Evolutionary conservation across 2,329 filamentous ascomycete species (phyloP), one percentile per base, ranked within the genome.

Genomic region (Tolypocladium endophyticum): DNA sequence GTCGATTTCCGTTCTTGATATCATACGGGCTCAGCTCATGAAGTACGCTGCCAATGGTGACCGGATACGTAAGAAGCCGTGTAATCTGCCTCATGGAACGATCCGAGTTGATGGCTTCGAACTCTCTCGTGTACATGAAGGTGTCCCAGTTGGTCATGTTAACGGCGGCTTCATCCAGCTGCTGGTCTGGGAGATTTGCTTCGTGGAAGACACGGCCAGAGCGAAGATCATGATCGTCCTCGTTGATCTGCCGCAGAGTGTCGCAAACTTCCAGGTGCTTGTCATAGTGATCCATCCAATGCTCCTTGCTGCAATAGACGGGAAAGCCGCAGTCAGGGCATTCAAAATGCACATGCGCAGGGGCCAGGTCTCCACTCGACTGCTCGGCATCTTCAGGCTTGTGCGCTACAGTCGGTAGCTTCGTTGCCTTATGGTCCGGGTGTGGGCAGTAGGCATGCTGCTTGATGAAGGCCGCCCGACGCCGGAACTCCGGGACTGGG

Each of bases 61-160:
- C 77, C 1, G 94, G 94, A 72, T 99, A 99, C 23, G 95, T 99
- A 66, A 99, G 78, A 65, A 99, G 81, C 64, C 92, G 85, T 1
- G 94, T 99, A 33, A 92, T 92, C 74, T 99, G 95, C 61, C 94
- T 83, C 86, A 99, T 89, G 68, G 87, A 88, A 61, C 93, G 84
- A 71, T 96, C 92, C 62, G 92, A 86, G 72, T 99, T 92, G 70
- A 99, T 87, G 6, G 95, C 95, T 65, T 88, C 84, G 68, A 94
- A 97, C 68, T 96, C 88, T 68, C 94, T 83, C 3, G 92, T 95
- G 72, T 96, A 99, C 70, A 99, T 79, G 67, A 95, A 90, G 0
- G 94, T 97, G 73, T 99, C 94, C 94, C 94, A 99, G 73, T 95
- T 99, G 52, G 89, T 96, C 89, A 99, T 92, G 75, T 99, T 99